Evolutionary conservation across 2,329 filamentous ascomycete species (phyloP).

Genomic region (Pezicula carpinea): DNA sequence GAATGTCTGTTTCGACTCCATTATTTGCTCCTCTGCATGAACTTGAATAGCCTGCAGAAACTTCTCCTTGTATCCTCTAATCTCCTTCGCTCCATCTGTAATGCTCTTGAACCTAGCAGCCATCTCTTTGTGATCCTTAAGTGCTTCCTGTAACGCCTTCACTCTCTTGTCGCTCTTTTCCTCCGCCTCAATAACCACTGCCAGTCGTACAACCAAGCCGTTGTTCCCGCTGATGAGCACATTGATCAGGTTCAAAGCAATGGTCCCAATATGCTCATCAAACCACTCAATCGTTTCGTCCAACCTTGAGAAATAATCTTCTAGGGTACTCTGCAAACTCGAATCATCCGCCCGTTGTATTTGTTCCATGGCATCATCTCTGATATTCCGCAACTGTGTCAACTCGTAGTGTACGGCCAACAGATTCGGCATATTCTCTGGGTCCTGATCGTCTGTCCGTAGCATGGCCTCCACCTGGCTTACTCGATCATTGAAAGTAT

Average conservation of each 20-base stretch:
- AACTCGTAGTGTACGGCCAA: constrained; percentile 88
- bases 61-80: constrained; percentile 95
- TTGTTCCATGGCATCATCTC: constrained; percentile 95
- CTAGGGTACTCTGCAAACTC: constrained; percentile 74
- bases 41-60: constrained; percentile 70
- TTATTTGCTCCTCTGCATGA: constrained; percentile 57
- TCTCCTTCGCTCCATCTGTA: constrained; percentile 84
- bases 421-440: constrained; percentile 87
- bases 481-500: constrained; percentile 78
- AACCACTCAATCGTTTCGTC: constrained; percentile 92
- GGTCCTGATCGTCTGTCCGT: constrained; percentile 75
- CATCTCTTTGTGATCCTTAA: constrained; percentile 93
- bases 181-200: constrained; percentile 89
- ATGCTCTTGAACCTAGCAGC: constrained; percentile 92
- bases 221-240: constrained; percentile 83
- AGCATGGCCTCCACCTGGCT: constrained; percentile 73
- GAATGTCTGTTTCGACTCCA: constrained; percentile 63
- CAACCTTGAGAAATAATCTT: constrained; percentile 83
- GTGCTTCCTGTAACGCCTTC: constrained; percentile 84
- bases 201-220: constrained; percentile 84
- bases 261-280: constrained; percentile 85
- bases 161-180: constrained; percentile 95
- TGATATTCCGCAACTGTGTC: constrained; percentile 85
- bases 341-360: constrained; percentile 72
- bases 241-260: constrained; percentile 86